A percentile compares a stretch with the other conserved stretches of the same genome.
phyloP scores from a whole-genome alignment of 2,329 filamentous ascomycete species.

The Penicillium digitatum region DNA sequence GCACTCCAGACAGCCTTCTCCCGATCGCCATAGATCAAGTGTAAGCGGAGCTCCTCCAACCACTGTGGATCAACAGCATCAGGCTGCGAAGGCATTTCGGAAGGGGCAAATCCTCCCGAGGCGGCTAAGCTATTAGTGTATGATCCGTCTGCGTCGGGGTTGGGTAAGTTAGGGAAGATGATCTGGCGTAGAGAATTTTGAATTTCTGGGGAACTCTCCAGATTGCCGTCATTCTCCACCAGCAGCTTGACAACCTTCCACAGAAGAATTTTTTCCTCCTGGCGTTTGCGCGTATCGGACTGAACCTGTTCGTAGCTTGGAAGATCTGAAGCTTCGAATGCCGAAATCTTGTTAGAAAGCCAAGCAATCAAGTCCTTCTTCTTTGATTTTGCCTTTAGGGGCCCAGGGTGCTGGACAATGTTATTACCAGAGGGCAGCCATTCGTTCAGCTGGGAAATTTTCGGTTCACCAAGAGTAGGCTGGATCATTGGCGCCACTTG shows the following conservation, averaged over 20 bases:
- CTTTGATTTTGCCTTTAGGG: constrained; percentile 82
- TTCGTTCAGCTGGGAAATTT: constrained; percentile 70
- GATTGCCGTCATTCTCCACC: constrained; percentile 76
- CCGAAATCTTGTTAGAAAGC: constrained; percentile 72
- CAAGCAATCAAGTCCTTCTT: constrained; percentile 89
- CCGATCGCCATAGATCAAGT: constrained; percentile 73
- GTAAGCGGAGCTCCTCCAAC: constrained; percentile 67
- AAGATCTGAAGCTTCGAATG: constrained; percentile 56
- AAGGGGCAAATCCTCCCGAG: constrained; percentile 39
- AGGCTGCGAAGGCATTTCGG: constrained; percentile 44
- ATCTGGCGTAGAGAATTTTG: constrained; percentile 72
- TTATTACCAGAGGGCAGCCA: constrained; percentile 67
- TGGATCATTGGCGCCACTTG: constrained; percentile 72
- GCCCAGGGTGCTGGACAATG: constrained; percentile 80
- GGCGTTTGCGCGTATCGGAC: constrained; percentile 58
- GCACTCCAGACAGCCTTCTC: constrained; percentile 92
- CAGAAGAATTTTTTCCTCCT: constrained; percentile 73
- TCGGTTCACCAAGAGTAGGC: constrained; percentile 76
- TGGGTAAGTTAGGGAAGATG: constrained; percentile 59
- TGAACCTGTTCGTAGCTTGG: constrained; percentile 49
- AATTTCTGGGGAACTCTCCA: constrained; percentile 69
- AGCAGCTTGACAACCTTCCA: constrained; percentile 83
- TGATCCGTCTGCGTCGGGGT: constrained; percentile 26
- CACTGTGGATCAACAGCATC: constrained; percentile 68
- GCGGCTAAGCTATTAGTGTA: constrained; percentile 22